Evolutionary conservation across 2,329 filamentous ascomycete species (phyloP), one percentile per base, ranked within the genome.

Genomic region (Arthrobotrys iridis): DNA sequence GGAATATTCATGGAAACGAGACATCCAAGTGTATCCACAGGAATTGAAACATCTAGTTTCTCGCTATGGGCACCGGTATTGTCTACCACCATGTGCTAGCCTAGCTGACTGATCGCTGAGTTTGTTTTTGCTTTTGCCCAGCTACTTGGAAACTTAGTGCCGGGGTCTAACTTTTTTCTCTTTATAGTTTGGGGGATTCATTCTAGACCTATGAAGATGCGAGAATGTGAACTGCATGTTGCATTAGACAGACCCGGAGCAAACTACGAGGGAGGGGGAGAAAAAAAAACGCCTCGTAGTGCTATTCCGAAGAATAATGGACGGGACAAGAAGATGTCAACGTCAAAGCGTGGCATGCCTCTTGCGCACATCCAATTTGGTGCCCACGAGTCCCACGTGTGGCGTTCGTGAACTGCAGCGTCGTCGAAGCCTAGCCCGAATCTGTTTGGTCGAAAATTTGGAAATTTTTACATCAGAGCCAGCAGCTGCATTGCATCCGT

Each of bases 281-380:
- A 30, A 6, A 22, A 46, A 33, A 46, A 37, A 40, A 26, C 37
- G 48, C 35, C 62, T 55, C 62, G 15, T 57, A 45, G n/a, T 48
- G 37, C 48, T 66, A 43, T 64, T 18, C 43, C 50, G 28, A n/a
- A 55, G 35, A 37, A 37, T 24, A 57, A n/a, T n/a, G 37, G 43
- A 33, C 48, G 63, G 63, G 37, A 67, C 37, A 30, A 40, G n/a
- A n/a, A n/a, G 24, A 33, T 66, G 48, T 58, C 63, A 67, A 43
- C 18, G 63, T 67, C 63, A 67, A 67, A 67, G 63, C 63, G 63
- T 67, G 62, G 63, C 50, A 67, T 55, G 22, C 50, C 59, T 28
- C 50, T 55, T 55, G 63, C 63, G 43, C 50, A 48, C 33, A 59
- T 18, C 28, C 8, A 58, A 55, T 48, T 58, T 20, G 50, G 11